Evolutionary conservation across 192 early-diverging fungal species (phyloP).

Genomic region (Backusella liffmaniae): DNA sequence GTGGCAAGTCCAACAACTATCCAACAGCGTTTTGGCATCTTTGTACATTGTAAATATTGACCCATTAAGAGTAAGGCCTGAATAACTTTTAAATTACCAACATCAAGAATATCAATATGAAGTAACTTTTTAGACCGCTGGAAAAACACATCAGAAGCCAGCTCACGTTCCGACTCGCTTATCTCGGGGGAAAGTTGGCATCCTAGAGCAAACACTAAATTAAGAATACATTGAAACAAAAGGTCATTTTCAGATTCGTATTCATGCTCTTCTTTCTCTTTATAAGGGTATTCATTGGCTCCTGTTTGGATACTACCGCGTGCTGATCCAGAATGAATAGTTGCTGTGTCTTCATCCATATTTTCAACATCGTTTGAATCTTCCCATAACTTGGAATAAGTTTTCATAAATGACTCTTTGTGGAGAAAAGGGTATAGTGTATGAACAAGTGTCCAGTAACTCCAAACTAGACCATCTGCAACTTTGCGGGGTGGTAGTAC

Average conservation of each 20-base stretch:
- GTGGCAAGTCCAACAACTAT: slow-evolving; percentile 16
- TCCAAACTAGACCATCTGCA: slow-evolving; percentile 7
- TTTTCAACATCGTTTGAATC: slow-evolving; percentile 9
- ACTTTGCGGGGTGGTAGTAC: slow-evolving; percentile 11
- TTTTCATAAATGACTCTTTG: slow-evolving; percentile 18
- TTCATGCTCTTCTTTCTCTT: slow-evolving; percentile 3
- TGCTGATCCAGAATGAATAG: background rate
- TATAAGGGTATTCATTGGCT: background rate
- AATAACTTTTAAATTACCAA: slow-evolving; percentile 12
- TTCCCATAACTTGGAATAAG: slow-evolving; percentile 17
- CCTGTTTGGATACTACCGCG: background rate
- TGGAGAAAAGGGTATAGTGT: slow-evolving; percentile 23
- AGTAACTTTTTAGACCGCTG: slow-evolving; percentile 16
- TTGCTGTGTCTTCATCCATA: background rate
- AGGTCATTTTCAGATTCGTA: slow-evolving; percentile 10
- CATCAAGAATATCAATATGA: slow-evolving; percentile 19
- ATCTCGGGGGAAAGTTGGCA: slow-evolving; percentile 17
- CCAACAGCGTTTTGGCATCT: slow-evolving; percentile 11
- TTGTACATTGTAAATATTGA: slow-evolving; percentile 21
- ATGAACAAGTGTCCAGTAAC: slow-evolving; percentile 17
- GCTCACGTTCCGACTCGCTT: background rate
- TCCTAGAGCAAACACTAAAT: slow-evolving; percentile 19
- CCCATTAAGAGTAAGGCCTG: slow-evolving; percentile 19
- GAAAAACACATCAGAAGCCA: slow-evolving; percentile 15
- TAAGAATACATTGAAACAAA: slow-evolving; percentile 19